These are phyloP conservation scores for Dipteronia dyeriana DNA, from an alignment of 345 rosid species.

Conservation along the genomic window DNA sequence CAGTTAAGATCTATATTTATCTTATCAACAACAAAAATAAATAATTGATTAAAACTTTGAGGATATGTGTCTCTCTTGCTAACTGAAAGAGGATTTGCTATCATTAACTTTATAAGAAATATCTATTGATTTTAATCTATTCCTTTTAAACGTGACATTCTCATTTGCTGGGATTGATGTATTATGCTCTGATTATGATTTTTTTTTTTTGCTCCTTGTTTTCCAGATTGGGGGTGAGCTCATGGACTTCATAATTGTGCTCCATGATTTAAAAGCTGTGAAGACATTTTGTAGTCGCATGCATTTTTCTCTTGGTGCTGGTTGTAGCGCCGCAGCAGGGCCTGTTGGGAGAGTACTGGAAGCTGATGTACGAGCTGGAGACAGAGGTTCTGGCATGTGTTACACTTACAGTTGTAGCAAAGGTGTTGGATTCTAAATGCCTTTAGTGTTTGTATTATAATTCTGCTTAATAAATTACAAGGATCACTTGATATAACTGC, in stretches of 20 bases:
- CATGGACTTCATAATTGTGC: slow-evolving; percentile 89
- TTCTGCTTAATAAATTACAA: background rate
- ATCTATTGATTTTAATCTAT: slow-evolving; percentile 2
- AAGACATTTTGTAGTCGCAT: slow-evolving; percentile 94
- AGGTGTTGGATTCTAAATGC: slow-evolving; percentile 36
- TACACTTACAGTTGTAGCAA: slow-evolving; percentile 97
- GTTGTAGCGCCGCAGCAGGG: slow-evolving; percentile 98
- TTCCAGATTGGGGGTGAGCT: slow-evolving; percentile 90
- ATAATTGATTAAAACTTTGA: background rate
- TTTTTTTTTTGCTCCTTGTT: background rate
- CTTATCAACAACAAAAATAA: background rate
- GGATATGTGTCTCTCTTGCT: background rate
- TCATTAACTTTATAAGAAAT: background rate
- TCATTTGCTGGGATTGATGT: background rate
- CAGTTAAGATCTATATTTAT: background rate
- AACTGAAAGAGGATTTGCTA: background rate
- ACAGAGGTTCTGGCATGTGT: slow-evolving; percentile 88
- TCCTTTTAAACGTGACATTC: background rate
- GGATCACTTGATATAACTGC: background rate
- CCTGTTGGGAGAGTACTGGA: slow-evolving; percentile 96
- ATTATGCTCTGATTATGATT: background rate
- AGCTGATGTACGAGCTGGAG: slow-evolving; percentile 95
- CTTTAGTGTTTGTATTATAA: background rate
- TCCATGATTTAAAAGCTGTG: slow-evolving; percentile 89
- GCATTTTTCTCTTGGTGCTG: slow-evolving; percentile 97